Percentiles rank a stretch among this genome's conserved stretches.
phyloP scores from a whole-genome alignment of 2,329 filamentous ascomycete genomes.

The Aspergillus sp. region DNA sequence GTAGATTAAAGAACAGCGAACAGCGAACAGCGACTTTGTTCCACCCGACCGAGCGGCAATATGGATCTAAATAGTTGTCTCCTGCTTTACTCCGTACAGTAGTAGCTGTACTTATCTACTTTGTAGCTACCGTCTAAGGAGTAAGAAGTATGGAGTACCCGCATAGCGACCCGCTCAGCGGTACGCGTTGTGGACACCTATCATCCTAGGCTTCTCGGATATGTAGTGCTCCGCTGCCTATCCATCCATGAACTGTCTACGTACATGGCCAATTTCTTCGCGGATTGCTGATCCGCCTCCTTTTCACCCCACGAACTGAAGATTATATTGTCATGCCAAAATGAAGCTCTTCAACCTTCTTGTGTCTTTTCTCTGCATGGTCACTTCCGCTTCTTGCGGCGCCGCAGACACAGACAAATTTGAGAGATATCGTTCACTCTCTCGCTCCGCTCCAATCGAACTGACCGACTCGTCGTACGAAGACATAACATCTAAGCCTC shows the following conservation, averaged over 20 bases:
- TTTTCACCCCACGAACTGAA: neutral
- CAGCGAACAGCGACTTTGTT: no score
- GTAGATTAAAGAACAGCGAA: no score
- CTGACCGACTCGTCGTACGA: constrained; percentile 76
- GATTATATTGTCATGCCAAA: constrained; percentile 18
- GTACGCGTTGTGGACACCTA: constrained; percentile 1
- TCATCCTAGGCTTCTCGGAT: neutral
- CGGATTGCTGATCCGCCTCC: neutral
- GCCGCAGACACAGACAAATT: constrained; percentile 71
- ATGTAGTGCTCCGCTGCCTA: neutral
- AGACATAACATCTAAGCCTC: constrained; percentile 71
- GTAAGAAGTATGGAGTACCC: neutral
- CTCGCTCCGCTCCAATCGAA: constrained; percentile 70
- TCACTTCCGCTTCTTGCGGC: constrained; percentile 32
- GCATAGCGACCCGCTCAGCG: neutral
- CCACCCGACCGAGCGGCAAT: no score
- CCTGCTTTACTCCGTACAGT: no score
- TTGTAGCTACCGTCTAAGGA: neutral
- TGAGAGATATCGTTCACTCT: constrained; percentile 68
- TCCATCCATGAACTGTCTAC: neutral
- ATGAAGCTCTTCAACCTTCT: constrained; percentile 38
- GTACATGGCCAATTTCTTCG: constrained; percentile 7
- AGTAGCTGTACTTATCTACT: neutral
- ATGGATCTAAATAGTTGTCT: no score
- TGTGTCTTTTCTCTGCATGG: constrained; percentile 44